Conservation (phyloP, 345 rosid species). For the Camelina laxa region DNA sequence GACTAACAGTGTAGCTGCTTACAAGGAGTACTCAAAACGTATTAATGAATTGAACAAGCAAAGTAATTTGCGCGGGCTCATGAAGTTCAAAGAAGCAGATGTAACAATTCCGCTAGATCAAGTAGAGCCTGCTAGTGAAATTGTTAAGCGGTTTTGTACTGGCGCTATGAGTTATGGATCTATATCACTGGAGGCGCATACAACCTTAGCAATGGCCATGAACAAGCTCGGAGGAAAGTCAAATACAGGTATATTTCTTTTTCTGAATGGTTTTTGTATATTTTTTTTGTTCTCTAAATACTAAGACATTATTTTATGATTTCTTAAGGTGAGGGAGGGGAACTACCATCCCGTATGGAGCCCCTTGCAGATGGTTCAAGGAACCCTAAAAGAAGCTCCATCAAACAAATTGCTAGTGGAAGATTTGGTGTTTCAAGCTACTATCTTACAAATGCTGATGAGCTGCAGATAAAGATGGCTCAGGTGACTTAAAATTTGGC, state of each 20-base stretch:
- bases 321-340: slow-evolving; percentile 96
- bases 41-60: slow-evolving; percentile 87
- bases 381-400: slow-evolving; percentile 95
- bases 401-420: slow-evolving; percentile 99
- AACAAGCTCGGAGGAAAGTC: slow-evolving; percentile 95
- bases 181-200: slow-evolving; percentile 92
- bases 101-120: slow-evolving; percentile 75
- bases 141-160: slow-evolving; percentile 96
- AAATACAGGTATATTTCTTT: slow-evolving; percentile 71
- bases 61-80: slow-evolving; percentile 91
- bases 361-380: slow-evolving; percentile 87
- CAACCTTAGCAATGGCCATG: slow-evolving; percentile 92
- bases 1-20: slow-evolving; percentile 88
- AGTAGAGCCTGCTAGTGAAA: slow-evolving; percentile 97
- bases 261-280: background rate
- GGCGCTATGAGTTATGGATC: slow-evolving; percentile 99
- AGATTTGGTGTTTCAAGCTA: slow-evolving; percentile 99
- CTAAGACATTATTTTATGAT: slow-evolving; percentile 17
- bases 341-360: slow-evolving; percentile 96
- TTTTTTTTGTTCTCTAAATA: background rate
- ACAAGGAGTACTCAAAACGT: slow-evolving; percentile 89
- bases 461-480: slow-evolving; percentile 98
- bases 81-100: slow-evolving; percentile 77
- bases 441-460: slow-evolving; percentile 98
- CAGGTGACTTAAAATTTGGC: slow-evolving; percentile 63